Evolutionary conservation across 2,329 filamentous ascomycete species (phyloP), one percentile per base, ranked within the genome.

Genomic region (Aureobasidium melanogenum): DNA sequence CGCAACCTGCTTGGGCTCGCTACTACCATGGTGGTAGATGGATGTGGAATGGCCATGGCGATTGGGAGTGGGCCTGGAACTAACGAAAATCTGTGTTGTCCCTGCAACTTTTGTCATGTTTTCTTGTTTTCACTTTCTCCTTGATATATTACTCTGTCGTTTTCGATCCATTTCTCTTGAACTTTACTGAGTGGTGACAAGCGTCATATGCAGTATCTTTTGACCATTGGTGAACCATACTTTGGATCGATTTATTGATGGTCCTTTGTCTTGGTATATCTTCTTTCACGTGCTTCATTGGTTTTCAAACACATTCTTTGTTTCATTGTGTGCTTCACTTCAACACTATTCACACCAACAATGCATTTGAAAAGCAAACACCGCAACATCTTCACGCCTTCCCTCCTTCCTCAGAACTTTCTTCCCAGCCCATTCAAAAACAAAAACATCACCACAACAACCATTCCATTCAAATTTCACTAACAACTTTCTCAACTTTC

Each of bases 11-110:
- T 8, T 59, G 44, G 43, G 56, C 43, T 59, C 43, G 34, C 19
- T 41, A 41, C 10, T 59, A 48, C 28, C 43, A 48, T 22, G 56
- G 56, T 8, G 56, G 56, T 2, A 30, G 56, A 32, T 59, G 56
- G 56, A 38, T 48, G 56, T 59, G 56, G 56, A 59, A 59, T 34
- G 56, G 44, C 5, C 56, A 59, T 17, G 34, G n/a, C 24, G 34
- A 50, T 48, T 59, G 24, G 22, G 56, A 50, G 2, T 59, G 56
- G 56, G 17, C 6, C 9, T 59, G 56, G 44, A 59, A 59, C 26
- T 50, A 44, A 46, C 10, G 12, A 22, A 30, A 15, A 22, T 1
- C 6, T 50, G n/a, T 36, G 47, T 50, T 22, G 9, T 24, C 5
- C 6, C 19, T 26, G 19, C 32, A 26, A 24, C 2, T 26, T 51